These are phyloP conservation scores for Coleophoma cylindrospora DNA, from an alignment of 2,329 filamentous ascomycete species.

Conservation along the genomic window DNA sequence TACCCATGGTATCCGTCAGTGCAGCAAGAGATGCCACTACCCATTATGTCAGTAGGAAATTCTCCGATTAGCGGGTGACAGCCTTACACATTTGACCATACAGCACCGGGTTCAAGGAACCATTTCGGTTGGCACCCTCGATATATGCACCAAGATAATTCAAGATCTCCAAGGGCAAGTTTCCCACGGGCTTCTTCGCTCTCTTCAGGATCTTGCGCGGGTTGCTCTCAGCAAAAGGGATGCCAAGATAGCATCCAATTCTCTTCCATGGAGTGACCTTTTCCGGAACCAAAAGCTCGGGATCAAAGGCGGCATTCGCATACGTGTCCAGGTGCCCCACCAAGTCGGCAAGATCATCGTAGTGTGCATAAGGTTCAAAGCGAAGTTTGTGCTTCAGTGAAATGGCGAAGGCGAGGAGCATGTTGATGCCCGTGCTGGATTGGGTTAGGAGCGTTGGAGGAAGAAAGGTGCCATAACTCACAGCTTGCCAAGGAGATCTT, in stretches of 20 bases:
- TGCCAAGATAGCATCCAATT: constrained; percentile 67
- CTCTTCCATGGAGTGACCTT: constrained; percentile 46
- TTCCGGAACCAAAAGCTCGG: constrained; percentile 32
- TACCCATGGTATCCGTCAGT: constrained; percentile 68
- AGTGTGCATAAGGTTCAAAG: constrained; percentile 76
- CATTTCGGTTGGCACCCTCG: constrained; percentile 22
- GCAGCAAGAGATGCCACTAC: constrained; percentile 38
- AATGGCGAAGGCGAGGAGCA: constrained; percentile 72
- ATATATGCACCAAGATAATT: constrained; percentile 54
- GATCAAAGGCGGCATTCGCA: constrained; percentile 48
- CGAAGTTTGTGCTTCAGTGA: constrained; percentile 78
- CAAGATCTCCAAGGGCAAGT: constrained; percentile 78
- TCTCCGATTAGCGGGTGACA: constrained; percentile 28
- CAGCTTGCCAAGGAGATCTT: constrained; percentile 65
- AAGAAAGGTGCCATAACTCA: constrained; percentile 16
- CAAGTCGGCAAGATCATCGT: constrained; percentile 66
- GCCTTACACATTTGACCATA: constrained; percentile 20
- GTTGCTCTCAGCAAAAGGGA: constrained; percentile 73
- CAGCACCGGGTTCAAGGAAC: constrained; percentile 27
- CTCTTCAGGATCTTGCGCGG: constrained; percentile 74
- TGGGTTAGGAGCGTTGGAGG: constrained; percentile 6
- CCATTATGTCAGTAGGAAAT: background rate
- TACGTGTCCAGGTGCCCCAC: constrained; percentile 72
- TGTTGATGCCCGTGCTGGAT: constrained; percentile 51
- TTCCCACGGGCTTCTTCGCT: constrained; percentile 67